phyloP scores from a whole-genome alignment of 345 rosid genomes.

The Aethionema arabicum region DNA sequence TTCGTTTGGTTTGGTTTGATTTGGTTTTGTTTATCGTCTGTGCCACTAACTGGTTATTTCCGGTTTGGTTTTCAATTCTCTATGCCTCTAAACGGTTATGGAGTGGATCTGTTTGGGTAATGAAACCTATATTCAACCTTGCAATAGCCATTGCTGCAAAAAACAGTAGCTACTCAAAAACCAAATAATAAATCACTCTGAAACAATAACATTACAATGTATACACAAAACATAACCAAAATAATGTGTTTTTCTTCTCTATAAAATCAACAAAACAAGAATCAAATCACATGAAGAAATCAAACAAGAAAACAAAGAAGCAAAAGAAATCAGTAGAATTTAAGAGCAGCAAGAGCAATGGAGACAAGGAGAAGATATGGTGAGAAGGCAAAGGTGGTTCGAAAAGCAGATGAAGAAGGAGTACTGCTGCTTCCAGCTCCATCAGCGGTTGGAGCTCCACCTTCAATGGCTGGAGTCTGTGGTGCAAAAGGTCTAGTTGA shows the following conservation, averaged over 20 bases:
- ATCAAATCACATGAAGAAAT: slow-evolving; percentile 9
- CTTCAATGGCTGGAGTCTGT: slow-evolving; percentile 38
- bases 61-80: too few species aligned
- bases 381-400: slow-evolving; percentile 34
- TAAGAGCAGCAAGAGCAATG: slow-evolving; percentile 44
- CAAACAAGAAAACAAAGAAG: background rate
- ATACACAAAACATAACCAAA: slow-evolving; percentile 27
- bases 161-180: slow-evolving; percentile 3
- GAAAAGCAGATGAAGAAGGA: slow-evolving; percentile 50
- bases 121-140: too few species aligned
- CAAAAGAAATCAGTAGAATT: slow-evolving; percentile 35
- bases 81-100: too few species aligned
- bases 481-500: slow-evolving; percentile 56
- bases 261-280: background rate
- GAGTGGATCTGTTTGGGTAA: too few species aligned
- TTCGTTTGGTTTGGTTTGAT: too few species aligned
- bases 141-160: too few species aligned
- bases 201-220: slow-evolving; percentile 20
- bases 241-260: background rate
- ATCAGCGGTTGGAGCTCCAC: slow-evolving; percentile 43
- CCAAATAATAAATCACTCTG: slow-evolving; percentile 15
- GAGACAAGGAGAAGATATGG: slow-evolving; percentile 50
- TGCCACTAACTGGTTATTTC: too few species aligned
- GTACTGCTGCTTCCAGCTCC: slow-evolving; percentile 52
- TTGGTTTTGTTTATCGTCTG: too few species aligned